A percentile compares a stretch with the other conserved stretches of the same genome.
Conservation (phyloP, 1,284 basidiomycete genomes). For the Trichosporon faecale region DNA sequence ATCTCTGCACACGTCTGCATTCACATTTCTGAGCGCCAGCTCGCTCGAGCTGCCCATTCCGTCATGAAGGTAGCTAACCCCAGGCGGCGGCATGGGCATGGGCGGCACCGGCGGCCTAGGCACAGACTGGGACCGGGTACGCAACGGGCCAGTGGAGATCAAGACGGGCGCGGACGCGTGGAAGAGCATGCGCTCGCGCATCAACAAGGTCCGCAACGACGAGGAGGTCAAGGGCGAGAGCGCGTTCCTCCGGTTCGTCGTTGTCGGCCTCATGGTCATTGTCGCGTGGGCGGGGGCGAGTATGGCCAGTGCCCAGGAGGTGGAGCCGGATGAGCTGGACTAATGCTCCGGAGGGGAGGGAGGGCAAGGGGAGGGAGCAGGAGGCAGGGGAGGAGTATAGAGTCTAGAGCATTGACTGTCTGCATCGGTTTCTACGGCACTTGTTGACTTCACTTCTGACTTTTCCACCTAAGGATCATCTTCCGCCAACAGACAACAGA, state of each 20-base stretch:
- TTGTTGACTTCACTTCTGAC: not conserved
- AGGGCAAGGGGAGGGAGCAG: not conserved
- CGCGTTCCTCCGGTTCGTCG: constrained; percentile 31
- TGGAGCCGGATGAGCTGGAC: not conserved
- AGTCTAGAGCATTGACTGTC: not conserved
- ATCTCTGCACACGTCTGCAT: no score
- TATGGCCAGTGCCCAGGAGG: not conserved
- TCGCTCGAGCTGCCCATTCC: not conserved
- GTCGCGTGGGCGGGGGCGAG: constrained; percentile 15
- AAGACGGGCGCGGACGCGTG: not conserved
- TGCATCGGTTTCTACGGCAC: not conserved
- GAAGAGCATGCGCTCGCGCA: constrained; percentile 8
- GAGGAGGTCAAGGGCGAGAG: constrained; percentile 31
- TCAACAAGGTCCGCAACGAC: constrained; percentile 21
- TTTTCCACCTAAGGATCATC: no score
- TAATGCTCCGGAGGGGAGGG: not conserved
- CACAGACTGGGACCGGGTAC: not conserved
- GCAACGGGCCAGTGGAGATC: not conserved
- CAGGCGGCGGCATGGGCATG: constrained; percentile 21
- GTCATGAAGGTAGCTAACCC: not conserved
- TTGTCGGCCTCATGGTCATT: constrained; percentile 22
- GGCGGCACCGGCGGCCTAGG: constrained; percentile 14
- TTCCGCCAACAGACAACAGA: no score
- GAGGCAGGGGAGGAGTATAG: not conserved
- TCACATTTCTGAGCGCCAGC: no score